Conservation (phyloP, 306 rosid genomes). For the Prunus davidiana region DNA sequence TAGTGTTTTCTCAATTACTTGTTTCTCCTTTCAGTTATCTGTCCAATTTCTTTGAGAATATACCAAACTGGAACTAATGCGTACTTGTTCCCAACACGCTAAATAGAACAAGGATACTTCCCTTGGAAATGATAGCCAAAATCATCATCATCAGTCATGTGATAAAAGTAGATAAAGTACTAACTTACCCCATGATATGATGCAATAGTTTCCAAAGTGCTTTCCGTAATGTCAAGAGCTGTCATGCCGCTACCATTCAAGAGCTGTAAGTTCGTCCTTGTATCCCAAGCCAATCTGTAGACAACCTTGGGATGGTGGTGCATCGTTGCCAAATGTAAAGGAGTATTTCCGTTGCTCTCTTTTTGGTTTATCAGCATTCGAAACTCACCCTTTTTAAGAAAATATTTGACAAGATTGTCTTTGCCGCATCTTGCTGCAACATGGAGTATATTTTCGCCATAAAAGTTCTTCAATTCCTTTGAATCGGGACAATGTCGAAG, state of each 20-base stretch:
- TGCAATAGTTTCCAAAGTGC: neutral
- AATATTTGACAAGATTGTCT: neutral
- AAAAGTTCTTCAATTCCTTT: neutral
- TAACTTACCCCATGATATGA: neutral
- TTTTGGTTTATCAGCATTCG: constrained; percentile 19
- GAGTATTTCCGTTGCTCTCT: constrained; percentile 13
- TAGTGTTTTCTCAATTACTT: too few relatives aligned
- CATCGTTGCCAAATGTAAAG: constrained; percentile 32
- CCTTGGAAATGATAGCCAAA: neutral
- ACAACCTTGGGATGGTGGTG: neutral
- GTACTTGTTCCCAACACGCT: neutral
- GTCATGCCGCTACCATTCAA: neutral
- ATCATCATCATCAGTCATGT: neutral
- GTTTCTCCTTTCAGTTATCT: too few relatives aligned
- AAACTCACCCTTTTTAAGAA: neutral
- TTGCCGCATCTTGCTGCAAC: constrained; percentile 18
- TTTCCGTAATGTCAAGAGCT: constrained; percentile 1
- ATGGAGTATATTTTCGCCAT: neutral
- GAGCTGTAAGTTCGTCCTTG: neutral
- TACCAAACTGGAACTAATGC: too few relatives aligned
- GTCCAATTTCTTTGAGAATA: too few relatives aligned
- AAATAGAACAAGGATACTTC: neutral
- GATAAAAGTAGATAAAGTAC: too few relatives aligned
- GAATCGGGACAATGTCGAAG: constrained; percentile 11
- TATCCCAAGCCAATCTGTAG: neutral